Evolutionary conservation across 1,139 yeast genomes (phyloP).

Genomic region (Yamadazyma buinensis): DNA sequence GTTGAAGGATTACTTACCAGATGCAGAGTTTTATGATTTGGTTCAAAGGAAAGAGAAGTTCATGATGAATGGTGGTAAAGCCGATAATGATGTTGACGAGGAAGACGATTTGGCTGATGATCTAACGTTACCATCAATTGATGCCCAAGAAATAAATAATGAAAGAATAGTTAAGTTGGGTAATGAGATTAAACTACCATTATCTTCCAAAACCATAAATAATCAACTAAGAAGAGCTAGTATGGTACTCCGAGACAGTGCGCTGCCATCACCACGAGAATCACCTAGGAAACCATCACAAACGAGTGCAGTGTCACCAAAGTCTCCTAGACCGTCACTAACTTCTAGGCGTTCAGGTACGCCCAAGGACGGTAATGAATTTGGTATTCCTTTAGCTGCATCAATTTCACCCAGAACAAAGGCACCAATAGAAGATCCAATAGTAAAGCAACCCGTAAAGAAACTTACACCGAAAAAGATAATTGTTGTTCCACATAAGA

Average conservation of each 20-base stretch:
- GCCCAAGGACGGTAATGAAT: slow-evolving; percentile 6
- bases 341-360: neutral
- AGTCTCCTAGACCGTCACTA: neutral
- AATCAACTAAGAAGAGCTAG: slow-evolving; percentile 29
- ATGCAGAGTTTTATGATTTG: slow-evolving; percentile 30
- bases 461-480: slow-evolving; percentile 18
- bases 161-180: slow-evolving; percentile 37
- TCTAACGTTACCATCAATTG: slow-evolving; percentile 7
- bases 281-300: neutral
- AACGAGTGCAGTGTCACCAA: no score
- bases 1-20: slow-evolving; percentile 29
- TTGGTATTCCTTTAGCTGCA: slow-evolving; percentile 6
- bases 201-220: slow-evolving; percentile 41
- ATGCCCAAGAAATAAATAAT: slow-evolving; percentile 6
- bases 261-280: neutral
- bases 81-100: slow-evolving; percentile 13
- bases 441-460: slow-evolving; percentile 5
- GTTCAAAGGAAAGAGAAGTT: slow-evolving; percentile 33
- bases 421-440: slow-evolving; percentile 4
- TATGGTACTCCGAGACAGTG: slow-evolving; percentile 7
- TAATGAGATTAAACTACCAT: slow-evolving; percentile 34
- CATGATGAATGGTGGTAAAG: slow-evolving; percentile 21
- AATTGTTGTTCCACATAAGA: slow-evolving; percentile 42
- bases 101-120: slow-evolving; percentile 7
- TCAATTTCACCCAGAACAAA: slow-evolving; percentile 5